Base-by-base conservation (phyloP, 768 basidiomycete species). In the Neoboletus magnificus region DNA sequence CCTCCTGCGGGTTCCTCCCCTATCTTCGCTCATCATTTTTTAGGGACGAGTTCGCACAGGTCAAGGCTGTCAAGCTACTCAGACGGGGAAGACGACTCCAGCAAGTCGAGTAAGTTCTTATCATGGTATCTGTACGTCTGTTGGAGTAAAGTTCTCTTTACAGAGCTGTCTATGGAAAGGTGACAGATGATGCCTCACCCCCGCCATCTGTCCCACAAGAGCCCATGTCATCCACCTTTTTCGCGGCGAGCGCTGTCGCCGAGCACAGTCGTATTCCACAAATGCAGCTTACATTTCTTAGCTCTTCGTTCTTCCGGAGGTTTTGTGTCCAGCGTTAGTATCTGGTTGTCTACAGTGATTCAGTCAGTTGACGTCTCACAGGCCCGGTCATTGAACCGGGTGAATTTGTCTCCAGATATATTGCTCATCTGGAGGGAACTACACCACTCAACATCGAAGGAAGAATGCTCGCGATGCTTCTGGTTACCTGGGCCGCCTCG, bases 41-140 rank as follows among this genome's bases (percentile, higher is more conserved):
- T 62, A 96, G 93, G 23, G 93, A 96, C 68, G 93, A 94, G 67
- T 94, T 91, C 64, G 91, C 91, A 22, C 87, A 93, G 62, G 85
- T 93, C 43, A 94, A 94, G 67, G 89, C 91, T 2, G 91, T 91
- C 57, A 96, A 94, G 72, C 74, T 93, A 30, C 80, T 94, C 20
- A 74, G 88, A 58, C 85, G 87, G 48, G 90, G 90, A 23, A 80
- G 89, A 43, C 83, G 89, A 32, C 77, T 91, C 13, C 91, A 91
- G 64, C 87, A 91, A 75, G 91, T 88, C 69, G 88, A 92, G 90
- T 90, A 62, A 55, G 89, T 79, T 33, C 59, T 48, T 41, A 33
- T 61, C 52, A n/a, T 52, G 22, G 6, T 8, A 41, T 37, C 27
- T 35, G 23, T 48, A 30, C 52, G 15, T 54, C 32, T 32, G 10